phyloP scores from a whole-genome alignment of 2,329 filamentous ascomycete species.

The Colletotrichum acutatum region DNA sequence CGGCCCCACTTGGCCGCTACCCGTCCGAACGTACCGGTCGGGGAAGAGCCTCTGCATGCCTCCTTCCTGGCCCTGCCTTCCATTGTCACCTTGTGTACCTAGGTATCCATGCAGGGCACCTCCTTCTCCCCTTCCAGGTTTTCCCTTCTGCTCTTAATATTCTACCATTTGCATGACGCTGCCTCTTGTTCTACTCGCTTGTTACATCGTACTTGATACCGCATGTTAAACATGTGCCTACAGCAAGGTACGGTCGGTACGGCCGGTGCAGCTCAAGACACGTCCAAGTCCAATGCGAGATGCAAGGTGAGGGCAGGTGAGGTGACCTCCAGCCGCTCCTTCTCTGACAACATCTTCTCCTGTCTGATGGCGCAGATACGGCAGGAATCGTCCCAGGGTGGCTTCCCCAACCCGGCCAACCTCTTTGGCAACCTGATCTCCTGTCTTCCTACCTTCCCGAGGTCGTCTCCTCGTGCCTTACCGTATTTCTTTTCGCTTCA shows the following conservation, averaged over 20 bases:
- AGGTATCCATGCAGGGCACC: neutral
- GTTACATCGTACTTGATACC: neutral
- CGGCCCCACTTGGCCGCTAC: conserved; percentile 24
- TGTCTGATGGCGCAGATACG: conserved; percentile 5
- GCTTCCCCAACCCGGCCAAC: conserved; percentile 16
- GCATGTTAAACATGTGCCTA: neutral
- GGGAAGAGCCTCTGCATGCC: neutral
- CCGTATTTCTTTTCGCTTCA: neutral
- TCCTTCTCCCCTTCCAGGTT: no score
- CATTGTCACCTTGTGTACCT: no score
- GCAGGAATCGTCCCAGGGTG: conserved; percentile 28
- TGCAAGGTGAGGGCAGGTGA: neutral
- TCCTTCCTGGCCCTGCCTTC: neutral
- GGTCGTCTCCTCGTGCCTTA: neutral
- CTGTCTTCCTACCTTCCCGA: neutral
- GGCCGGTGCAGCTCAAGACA: neutral
- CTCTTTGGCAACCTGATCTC: neutral
- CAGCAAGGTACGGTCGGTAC: neutral
- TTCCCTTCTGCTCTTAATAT: no score
- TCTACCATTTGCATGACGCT: no score
- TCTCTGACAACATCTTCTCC: neutral
- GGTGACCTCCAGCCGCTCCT: neutral
- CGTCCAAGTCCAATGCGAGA: neutral
- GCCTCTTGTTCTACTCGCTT: neutral
- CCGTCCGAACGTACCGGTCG: conserved; percentile 20